Conservation (phyloP, 495 filamentous ascomycete species). For the Aspergillus saccharolyticus region DNA sequence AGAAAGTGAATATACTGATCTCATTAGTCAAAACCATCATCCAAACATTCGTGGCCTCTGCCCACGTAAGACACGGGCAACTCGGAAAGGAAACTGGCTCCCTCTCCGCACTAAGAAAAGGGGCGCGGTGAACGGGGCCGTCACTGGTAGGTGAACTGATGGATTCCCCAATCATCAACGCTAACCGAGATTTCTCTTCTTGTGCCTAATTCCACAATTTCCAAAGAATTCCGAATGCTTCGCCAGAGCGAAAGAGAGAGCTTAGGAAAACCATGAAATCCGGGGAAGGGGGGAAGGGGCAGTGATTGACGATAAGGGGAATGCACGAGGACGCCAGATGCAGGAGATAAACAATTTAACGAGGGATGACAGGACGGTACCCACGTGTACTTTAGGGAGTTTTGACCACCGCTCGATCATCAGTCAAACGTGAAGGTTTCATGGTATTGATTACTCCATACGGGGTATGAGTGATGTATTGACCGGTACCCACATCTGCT, state of each 20-base stretch:
- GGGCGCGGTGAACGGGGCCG: neutral
- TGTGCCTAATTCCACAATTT: too few species aligned
- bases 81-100: neutral
- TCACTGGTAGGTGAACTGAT: too few species aligned
- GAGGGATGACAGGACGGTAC: neutral
- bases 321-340: neutral
- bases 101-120: conserved; percentile 4
- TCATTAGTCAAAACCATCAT: neutral
- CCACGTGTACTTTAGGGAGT: conserved; percentile 10
- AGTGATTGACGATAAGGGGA: neutral
- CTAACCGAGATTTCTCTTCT: too few species aligned
- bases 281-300: neutral
- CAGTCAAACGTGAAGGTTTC: neutral
- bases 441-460: neutral
- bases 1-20: neutral
- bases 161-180: too few species aligned
- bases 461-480: neutral
- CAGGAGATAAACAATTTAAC: conserved; percentile 6
- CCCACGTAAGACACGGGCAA: neutral
- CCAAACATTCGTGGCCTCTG: neutral
- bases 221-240: too few species aligned
- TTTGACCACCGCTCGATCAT: conserved; percentile 4
- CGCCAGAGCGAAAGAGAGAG: too few species aligned
- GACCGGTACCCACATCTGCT: neutral
- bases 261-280: neutral